Percentiles rank a stretch among this genome's conserved stretches.
Evolutionary conservation across 164 flowering plant genomes (phyloP).

Genomic region (Annona squamosa): DNA sequence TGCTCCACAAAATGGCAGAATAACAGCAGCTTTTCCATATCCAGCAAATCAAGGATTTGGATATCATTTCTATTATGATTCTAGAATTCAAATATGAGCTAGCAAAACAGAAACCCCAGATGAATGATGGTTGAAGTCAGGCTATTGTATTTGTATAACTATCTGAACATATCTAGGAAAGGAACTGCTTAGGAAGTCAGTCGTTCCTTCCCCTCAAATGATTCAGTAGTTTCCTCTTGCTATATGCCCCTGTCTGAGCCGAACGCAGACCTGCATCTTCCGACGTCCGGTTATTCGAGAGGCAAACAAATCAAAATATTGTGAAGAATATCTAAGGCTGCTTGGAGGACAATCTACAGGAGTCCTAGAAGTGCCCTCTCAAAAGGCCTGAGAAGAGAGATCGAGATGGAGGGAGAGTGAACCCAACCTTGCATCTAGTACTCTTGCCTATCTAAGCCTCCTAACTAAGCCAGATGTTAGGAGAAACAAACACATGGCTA

Average conservation of each 20-base stretch:
- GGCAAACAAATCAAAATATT: not conserved
- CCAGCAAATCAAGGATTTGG: no score
- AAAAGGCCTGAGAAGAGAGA: constrained; percentile 1
- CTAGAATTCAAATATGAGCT: no score
- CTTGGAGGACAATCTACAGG: not conserved
- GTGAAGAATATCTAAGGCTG: constrained; percentile 1
- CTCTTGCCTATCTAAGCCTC: not conserved
- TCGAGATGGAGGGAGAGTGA: not conserved
- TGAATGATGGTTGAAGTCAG: not conserved
- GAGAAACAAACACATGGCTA: not conserved
- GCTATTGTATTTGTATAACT: not conserved
- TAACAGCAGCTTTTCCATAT: no score
- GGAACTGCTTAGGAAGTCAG: not conserved
- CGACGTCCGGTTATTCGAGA: not conserved
- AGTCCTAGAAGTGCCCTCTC: not conserved
- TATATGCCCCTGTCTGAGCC: constrained; percentile 4
- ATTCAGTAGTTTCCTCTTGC: not conserved
- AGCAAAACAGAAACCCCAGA: no score
- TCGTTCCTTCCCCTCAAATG: constrained; percentile 4
- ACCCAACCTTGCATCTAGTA: not conserved
- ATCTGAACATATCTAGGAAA: constrained; percentile 5
- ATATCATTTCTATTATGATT: no score
- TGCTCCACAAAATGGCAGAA: no score
- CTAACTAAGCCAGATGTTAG: constrained; percentile 6
- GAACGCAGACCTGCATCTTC: not conserved